Evolutionary conservation across 306 rosid genomes (phyloP), one percentile per base, ranked within the genome.

Genomic region (Cicer arietinum): DNA sequence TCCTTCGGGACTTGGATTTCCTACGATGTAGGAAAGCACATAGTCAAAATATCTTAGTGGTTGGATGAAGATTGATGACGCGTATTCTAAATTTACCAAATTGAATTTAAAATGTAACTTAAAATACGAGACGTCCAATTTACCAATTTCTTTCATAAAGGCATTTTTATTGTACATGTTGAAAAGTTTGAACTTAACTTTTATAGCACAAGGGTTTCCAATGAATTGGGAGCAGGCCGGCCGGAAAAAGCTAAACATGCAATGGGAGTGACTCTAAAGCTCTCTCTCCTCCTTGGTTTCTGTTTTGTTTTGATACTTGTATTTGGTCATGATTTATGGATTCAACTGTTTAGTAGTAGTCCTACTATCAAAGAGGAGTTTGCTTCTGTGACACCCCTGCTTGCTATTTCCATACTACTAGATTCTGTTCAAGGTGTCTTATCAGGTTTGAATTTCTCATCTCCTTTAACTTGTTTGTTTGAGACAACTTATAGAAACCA

Each of bases 361-460:
- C 3, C 81, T 37, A 40, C 6, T 12, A 86, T 94, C 9, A 77
- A 66, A 74, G 16, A 79, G 57, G 81, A 83, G 60, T 91, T 91
- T 86, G 86, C 96, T 80, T 88, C 96, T n/a, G 65, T 94, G 76
- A 76, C 91, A 74, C 94, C 96, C 41, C 77, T 94, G 12, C 88
- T 91, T 37, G 88, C 82, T n/a, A 52, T 85, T 75, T 94, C 98
- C 11, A 81, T 94, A 60, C 8, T 87, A 5, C 67, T 80, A 3
- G 98, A 94, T 80, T 73, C 96, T 7, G 14, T 89, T 14, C 96
- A 94, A 83, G 92, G 97, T 52, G 90, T 91, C 71, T 82, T 94
- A 79, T 87, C 97, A 91, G 96, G 98, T 94, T 74, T 9, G 77
- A 22, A 63, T 47, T 69, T 66, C 35, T 61, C 25, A 22, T 25